Conservation (phyloP, 202 grass and related monocot species). For the Thinopyrum obtusiflorum region DNA sequence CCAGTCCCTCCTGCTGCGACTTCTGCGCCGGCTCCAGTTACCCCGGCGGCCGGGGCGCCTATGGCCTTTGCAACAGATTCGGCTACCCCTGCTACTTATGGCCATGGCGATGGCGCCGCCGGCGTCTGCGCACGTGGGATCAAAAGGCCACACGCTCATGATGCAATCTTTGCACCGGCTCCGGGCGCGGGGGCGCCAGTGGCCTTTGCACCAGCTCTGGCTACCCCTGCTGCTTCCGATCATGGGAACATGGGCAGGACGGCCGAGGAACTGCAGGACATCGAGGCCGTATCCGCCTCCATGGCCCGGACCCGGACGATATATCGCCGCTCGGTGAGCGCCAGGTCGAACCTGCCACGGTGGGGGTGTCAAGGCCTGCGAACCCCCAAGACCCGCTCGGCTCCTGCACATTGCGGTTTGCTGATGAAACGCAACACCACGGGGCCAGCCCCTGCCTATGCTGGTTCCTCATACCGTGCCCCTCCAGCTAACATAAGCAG, state of each 20-base stretch:
- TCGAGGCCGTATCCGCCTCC: neutral
- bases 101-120: neutral
- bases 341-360: too few relatives aligned
- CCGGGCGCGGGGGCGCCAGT: neutral
- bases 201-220: neutral
- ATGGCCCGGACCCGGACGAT: neutral
- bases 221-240: neutral
- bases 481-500: neutral
- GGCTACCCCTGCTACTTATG: neutral
- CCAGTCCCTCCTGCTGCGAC: neutral
- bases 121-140: neutral
- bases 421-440: neutral
- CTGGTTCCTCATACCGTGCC: neutral
- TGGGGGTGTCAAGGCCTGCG: too few relatives aligned
- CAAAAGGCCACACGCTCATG: neutral
- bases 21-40: neutral
- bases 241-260: neutral
- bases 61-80: neutral
- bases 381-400: too few relatives aligned
- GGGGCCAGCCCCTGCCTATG: neutral
- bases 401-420: too few relatives aligned
- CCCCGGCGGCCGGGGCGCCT: neutral
- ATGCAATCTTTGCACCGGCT: neutral
- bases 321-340: neutral
- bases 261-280: neutral